Base-by-base conservation (phyloP, 768 basidiomycete species). In the Postia placenta region DNA sequence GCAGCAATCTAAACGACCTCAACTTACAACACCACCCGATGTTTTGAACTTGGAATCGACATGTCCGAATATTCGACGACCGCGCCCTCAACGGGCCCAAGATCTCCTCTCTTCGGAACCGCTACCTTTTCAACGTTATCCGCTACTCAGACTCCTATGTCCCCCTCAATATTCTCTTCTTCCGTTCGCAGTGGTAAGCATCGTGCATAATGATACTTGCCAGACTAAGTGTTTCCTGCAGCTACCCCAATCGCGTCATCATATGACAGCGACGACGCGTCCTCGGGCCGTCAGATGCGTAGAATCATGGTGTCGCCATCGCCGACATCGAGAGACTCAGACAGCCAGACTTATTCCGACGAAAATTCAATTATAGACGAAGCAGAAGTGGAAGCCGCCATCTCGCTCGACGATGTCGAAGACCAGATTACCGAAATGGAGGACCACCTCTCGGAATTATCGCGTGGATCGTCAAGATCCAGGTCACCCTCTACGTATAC, bases 31-130 rank as follows among this genome's bases (percentile, higher is more conserved):
- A 15, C 19, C 7, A 17, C 17, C 14, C 35, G 25, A 15, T 17
- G 25, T 48, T 38, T 64, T 64, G 59, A 56, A 58, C 52, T 25
- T 47, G 47, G 23, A 15, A 7, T 7, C 25, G 25, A 44, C 11
- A 74, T 75, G 74, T 65, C 72, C 45, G 67, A 58, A 33, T 68
- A 70, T 61, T 59, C 65, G 23, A 54, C 58, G 11, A 57, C 64
- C 28, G 59, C 61, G 30, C 56, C 58, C 50, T 64, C 65, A 30
- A 59, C 53, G 15, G 54, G 56, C 46, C 60, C 60, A 19, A 75
- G 82, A 71, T 85, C 85, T 42, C 84, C 82, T 20, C 69, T 74
- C 19, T 76, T 76, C 56, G 82, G 80, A 66, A 78, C 80, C 39
- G 73, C 77, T 17, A 79, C 80, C 0, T 80, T 74, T 57, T 75